A percentile compares a stretch with the other conserved stretches of the same genome.
phyloP scores from a whole-genome alignment of 192 early-diverging fungal species.

The Borealophlyctis nickersoniae region DNA sequence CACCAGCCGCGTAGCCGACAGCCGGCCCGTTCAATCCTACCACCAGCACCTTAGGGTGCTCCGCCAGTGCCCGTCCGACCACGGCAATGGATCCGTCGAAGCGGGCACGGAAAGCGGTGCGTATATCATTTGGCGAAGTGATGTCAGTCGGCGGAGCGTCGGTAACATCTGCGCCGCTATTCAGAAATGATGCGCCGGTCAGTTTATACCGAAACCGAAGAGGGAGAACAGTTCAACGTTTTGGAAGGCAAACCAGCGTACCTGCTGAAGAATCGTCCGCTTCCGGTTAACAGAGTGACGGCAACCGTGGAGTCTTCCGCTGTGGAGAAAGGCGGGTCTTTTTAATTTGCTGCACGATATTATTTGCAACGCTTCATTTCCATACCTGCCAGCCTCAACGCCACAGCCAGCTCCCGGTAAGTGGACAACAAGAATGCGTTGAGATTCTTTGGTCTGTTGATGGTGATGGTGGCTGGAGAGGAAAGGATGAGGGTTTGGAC shows the following conservation, averaged over 20 bases:
- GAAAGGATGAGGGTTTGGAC: no score
- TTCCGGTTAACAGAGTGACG: slow-evolving; percentile 16
- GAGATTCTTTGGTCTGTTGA: slow-evolving; percentile 17
- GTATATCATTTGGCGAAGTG: slow-evolving; percentile 1
- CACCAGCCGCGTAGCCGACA: slow-evolving; percentile 25
- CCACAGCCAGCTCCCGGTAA: slow-evolving; percentile 18
- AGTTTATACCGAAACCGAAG: background rate
- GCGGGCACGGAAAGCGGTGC: slow-evolving; percentile 17
- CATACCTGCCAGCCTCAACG: slow-evolving; percentile 16
- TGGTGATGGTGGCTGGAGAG: slow-evolving; percentile 17
- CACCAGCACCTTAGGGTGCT: slow-evolving; percentile 31
- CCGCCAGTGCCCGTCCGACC: slow-evolving; percentile 1
- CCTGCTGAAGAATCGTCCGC: slow-evolving; percentile 27
- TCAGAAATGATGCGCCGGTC: background rate
- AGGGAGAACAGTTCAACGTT: background rate
- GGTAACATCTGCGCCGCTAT: slow-evolving; percentile 29
- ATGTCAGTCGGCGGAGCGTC: slow-evolving; percentile 3
- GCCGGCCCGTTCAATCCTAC: slow-evolving; percentile 31
- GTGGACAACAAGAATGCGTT: slow-evolving; percentile 14
- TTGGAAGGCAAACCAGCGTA: background rate
- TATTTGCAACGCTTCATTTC: no score
- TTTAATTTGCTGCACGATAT: no score
- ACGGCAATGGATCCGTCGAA: slow-evolving; percentile 16
- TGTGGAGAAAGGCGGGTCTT: no score
- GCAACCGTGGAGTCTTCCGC: slow-evolving; percentile 9